Evolutionary conservation across 2,329 filamentous ascomycete genomes (phyloP).

Genomic region (Ceratocystis ficicola): DNA sequence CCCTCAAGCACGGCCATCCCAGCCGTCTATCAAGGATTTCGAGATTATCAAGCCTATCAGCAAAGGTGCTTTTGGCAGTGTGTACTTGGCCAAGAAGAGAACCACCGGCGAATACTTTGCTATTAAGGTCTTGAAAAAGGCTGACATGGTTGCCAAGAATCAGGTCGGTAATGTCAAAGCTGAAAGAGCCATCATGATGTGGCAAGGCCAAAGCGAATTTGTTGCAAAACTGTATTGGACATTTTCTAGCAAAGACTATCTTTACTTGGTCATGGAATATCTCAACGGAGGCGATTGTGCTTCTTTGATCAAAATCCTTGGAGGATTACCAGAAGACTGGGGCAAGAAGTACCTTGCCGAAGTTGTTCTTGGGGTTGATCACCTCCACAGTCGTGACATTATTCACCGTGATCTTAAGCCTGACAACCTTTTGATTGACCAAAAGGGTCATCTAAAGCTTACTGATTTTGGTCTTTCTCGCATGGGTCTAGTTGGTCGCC

Average conservation of each 20-base stretch:
- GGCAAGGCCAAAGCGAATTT: constrained; percentile 98
- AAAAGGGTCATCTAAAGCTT: constrained; percentile 89
- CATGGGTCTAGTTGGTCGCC: constrained; percentile 91
- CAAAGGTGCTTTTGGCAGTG: constrained; percentile 94
- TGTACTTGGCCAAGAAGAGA: constrained; percentile 97
- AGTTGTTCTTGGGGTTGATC: constrained; percentile 91
- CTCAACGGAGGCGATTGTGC: constrained; percentile 95
- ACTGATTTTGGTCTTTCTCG: constrained; percentile 95
- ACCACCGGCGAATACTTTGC: constrained; percentile 96
- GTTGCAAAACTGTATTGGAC: constrained; percentile 99
- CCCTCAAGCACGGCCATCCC: constrained; percentile 74
- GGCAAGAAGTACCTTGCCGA: constrained; percentile 95
- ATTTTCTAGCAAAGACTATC: constrained; percentile 96
- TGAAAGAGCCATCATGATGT: constrained; percentile 99
- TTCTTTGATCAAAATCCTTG: constrained; percentile 86
- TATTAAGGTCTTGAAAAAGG: constrained; percentile 96
- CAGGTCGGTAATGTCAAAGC: constrained; percentile 99
- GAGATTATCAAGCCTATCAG: constrained; percentile 99
- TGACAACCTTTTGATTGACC: constrained; percentile 92
- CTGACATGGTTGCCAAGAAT: constrained; percentile 99
- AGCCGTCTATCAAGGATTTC: constrained; percentile 96
- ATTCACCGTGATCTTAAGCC: constrained; percentile 96
- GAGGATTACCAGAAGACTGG: constrained; percentile 91
- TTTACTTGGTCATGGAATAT: constrained; percentile 98
- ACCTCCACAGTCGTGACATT: constrained; percentile 85